Base-by-base conservation (phyloP, 352 stramenopile species). In the Phytophthora lateralis region DNA sequence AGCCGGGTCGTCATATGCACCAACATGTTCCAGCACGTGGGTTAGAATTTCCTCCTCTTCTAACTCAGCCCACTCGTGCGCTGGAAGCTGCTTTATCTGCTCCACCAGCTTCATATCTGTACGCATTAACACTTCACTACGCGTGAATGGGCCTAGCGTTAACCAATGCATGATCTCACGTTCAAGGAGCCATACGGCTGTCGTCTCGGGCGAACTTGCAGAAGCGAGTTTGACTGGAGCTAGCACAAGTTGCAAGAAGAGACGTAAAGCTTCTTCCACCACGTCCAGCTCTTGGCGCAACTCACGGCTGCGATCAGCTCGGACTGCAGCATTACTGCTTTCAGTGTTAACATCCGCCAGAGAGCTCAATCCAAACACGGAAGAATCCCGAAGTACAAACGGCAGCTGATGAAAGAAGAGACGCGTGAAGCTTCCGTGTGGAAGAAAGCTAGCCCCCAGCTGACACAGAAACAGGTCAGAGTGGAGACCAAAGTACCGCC, bases 31-130 rank as follows among this genome's bases (percentile, higher is more conserved):
- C 0, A 94, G 55, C 27, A 89, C 82, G 29, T 88, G 67, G 6
- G 71, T 84, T 11, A 94, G 34, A 52, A 94, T 90, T 38, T 94
- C 85, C 26, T 94, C 85, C 42, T 94, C 85, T 55, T 94, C 85
- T 6, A 87, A 48, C 15, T 81, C 60, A 37, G 73, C 68, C 74
- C 77, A 88, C 10, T 81, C 72, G 41, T 89, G 82, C 0, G 48
- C 49, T 12, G 69, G 46, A 24, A 82, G 57, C 24, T 88, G 80
- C 27, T 89, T 88, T n/a, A 91, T 76, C 51, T 83, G 77, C 55
- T 94, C 85, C 12, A 94, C 69, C 18, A 94, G 62, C 61, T 89
- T 89, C 57, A 86, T 75, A 57, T 94, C 80, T 18, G 82, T 71
- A 32, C 85, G 82, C 46, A 71, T 63, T 9, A 86, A 55, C 39